phyloP scores from a whole-genome alignment of 805 yeast species.

The Metschnikowia matae region DNA sequence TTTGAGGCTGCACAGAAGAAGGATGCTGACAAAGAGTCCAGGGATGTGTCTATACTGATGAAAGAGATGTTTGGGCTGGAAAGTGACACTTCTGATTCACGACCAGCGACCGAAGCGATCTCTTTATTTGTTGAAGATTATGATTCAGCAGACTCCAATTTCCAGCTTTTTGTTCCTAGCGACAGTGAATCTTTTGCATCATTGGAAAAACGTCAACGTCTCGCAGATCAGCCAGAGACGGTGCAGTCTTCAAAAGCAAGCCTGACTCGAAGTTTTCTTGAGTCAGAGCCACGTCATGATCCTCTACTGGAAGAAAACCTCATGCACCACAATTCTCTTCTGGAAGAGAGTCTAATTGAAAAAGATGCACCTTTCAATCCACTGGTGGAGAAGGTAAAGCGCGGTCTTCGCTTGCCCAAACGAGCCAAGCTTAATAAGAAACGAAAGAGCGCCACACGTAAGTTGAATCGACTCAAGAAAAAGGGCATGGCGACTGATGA shows the following conservation, averaged over 20 bases:
- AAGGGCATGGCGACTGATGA: background rate
- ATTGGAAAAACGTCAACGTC: background rate
- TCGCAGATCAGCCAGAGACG: background rate
- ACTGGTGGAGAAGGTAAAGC: background rate
- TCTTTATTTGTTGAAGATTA: background rate
- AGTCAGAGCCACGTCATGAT: no score
- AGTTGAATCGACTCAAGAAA: background rate
- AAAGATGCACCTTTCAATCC: background rate
- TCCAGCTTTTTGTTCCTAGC: slow-evolving; percentile 1
- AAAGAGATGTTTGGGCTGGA: background rate
- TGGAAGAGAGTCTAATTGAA: background rate
- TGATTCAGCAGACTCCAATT: background rate
- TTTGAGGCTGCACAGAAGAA: background rate
- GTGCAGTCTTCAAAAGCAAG: background rate
- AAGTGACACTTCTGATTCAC: no score
- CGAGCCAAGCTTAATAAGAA: slow-evolving; percentile 7
- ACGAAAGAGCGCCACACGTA: slow-evolving; percentile 1
- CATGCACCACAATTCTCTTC: no score
- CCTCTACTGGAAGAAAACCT: no score
- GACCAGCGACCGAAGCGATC: no score
- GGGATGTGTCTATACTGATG: background rate
- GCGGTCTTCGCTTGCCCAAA: background rate
- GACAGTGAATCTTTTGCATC: background rate
- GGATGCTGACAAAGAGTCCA: background rate
- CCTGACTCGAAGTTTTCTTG: background rate